Conservation (phyloP, 495 filamentous ascomycete genomes). For the Penicillium maclennaniae region DNA sequence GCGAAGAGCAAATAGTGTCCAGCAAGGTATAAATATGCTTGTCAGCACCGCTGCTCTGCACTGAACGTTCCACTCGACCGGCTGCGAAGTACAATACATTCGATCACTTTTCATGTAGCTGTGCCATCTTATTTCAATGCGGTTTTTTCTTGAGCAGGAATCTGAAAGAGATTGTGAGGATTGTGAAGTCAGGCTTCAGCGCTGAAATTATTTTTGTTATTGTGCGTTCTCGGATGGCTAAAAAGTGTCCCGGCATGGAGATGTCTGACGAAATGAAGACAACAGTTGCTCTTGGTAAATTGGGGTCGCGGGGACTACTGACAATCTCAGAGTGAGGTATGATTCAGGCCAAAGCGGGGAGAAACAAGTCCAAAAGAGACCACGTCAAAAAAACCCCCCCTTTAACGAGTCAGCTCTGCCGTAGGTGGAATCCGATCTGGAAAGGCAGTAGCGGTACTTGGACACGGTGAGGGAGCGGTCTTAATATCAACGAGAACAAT, state of each 20-base stretch:
- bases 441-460: neutral
- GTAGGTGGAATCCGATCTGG: neutral
- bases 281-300: neutral
- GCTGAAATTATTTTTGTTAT: neutral
- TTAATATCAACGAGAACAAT: slow-evolving; percentile 6
- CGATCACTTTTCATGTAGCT: neutral
- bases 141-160: no score
- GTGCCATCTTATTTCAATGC: no score
- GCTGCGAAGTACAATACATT: no score
- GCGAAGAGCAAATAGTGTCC: no score
- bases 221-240: neutral
- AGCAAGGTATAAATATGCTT: neutral
- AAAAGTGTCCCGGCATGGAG: neutral
- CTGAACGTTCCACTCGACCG: no score
- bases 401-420: neutral
- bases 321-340: neutral
- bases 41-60: no score
- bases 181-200: neutral
- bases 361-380: neutral
- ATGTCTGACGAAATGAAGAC: neutral
- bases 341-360: neutral
- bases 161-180: no score
- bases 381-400: neutral
- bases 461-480: neutral
- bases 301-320: neutral